Percentiles rank a stretch among this genome's conserved stretches.
These are phyloP conservation scores for Saturnispora zaruensis DNA, from an alignment of 805 yeast genomes.

Conservation along the genomic window DNA sequence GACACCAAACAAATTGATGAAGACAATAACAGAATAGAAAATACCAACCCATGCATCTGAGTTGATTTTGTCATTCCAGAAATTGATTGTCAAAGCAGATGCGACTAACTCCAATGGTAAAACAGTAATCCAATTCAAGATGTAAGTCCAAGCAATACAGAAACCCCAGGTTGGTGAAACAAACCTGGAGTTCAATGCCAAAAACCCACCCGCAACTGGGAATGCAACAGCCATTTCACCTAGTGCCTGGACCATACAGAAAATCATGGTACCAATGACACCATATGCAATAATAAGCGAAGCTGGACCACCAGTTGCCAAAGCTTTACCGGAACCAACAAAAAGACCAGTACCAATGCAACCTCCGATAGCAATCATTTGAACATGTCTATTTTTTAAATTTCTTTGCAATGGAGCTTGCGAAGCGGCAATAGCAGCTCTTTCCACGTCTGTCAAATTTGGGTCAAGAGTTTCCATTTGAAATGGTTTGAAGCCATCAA, in stretches of 20 bases:
- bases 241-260: constrained; percentile 49
- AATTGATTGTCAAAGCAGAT: constrained; percentile 39
- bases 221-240: constrained; percentile 54
- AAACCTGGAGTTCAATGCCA: constrained; percentile 48
- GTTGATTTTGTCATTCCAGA: constrained; percentile 36
- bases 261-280: constrained; percentile 49
- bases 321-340: constrained; percentile 57
- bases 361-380: constrained; percentile 76
- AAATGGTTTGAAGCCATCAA: constrained; percentile 21
- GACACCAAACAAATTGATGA: constrained; percentile 49
- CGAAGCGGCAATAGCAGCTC: constrained; percentile 36
- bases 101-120: constrained; percentile 48
- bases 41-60: constrained; percentile 48
- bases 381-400: constrained; percentile 54
- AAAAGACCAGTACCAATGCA: constrained; percentile 75
- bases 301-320: constrained; percentile 60
- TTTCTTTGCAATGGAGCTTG: constrained; percentile 39
- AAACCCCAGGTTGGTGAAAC: constrained; percentile 50
- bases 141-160: constrained; percentile 50
- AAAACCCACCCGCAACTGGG: constrained; percentile 52
- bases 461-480: constrained; percentile 31
- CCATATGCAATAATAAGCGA: constrained; percentile 49
- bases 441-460: constrained; percentile 33
- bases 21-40: constrained; percentile 40
- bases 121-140: constrained; percentile 42